Evolutionary conservation across 257 asterid genomes (phyloP), one percentile per base, ranked within the genome.

Genomic region (Penstemon newberryi): DNA sequence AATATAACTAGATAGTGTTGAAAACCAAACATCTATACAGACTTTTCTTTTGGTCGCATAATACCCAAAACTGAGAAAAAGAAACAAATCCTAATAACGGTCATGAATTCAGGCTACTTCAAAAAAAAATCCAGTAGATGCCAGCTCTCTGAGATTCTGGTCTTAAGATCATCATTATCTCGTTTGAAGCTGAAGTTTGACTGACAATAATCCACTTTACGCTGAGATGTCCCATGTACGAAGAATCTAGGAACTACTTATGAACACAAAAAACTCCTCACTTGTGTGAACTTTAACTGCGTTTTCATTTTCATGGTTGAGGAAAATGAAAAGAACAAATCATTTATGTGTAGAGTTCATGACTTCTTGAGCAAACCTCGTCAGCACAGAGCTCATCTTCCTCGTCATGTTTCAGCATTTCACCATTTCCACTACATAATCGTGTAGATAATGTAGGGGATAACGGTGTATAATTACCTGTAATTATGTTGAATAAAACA

Each of bases 361-460:
- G 86, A 65, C 77, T 63, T 71, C 79, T 81, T 41, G 78, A 67
- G 62, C 66, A 60, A 47, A 50, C 69, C 65, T 76, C 84, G 51
- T 71, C 74, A 39, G 83, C 74, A 59, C 64, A 70, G 37, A 76
- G 74, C 52, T 75, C 80, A 15, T 67, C 71, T 65, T 81, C 87
- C 41, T 78, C 85, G 7, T 73, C 80, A 55, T 77, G 85, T 69
- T 77, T 81, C 79, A 57, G 45, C 39, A 59, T 40, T 15, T 77
- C 91, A 63, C 89, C 95, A 25, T 81, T 83, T 71, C 80, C 88
- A 60, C 51, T 74, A 65, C 78, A 90, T 62, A 90, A 72, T 10
- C 85, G 81, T 47, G 86, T 70, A 69, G 89, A 78, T 72, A 83
- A 63, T 38, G 95, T 78, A 53, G 96, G 97, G 44, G 97, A 90